Evolutionary conservation across 306 rosid genomes (phyloP).

Genomic region (Geum urbanum): DNA sequence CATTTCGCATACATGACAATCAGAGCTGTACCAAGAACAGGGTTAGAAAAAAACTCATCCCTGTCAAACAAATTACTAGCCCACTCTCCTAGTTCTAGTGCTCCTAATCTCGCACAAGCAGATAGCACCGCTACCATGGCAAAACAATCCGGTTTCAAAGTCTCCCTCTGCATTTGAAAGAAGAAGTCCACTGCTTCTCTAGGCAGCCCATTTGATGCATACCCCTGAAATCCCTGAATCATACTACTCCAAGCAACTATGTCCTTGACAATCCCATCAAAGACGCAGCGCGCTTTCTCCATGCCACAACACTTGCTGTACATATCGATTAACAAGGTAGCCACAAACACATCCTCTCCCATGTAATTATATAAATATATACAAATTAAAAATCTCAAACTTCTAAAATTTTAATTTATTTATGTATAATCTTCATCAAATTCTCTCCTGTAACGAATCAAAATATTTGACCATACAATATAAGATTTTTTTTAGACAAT

Average conservation of each 20-base stretch:
- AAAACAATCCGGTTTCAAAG: constrained; percentile 55
- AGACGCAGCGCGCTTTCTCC: constrained; percentile 43
- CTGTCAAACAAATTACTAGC: constrained; percentile 47
- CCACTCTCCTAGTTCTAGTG: constrained; percentile 56
- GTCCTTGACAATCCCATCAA: constrained; percentile 58
- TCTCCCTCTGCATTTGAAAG: constrained; percentile 53
- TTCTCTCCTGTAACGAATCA: no score
- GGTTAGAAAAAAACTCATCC: constrained; percentile 44
- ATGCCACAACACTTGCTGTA: constrained; percentile 54
- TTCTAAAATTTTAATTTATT: no score
- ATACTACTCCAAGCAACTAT: constrained; percentile 64
- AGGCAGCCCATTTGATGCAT: constrained; percentile 54
- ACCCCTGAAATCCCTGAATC: constrained; percentile 74
- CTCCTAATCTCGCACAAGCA: constrained; percentile 64
- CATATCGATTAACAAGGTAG: constrained; percentile 63
- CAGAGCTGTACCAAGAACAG: constrained; percentile 62
- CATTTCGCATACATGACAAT: constrained; percentile 77
- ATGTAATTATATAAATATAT: no score
- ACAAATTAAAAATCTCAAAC: no score
- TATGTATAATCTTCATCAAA: no score
- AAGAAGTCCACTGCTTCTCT: constrained; percentile 53
- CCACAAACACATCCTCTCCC: constrained; percentile 49
- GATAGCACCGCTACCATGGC: constrained; percentile 69
- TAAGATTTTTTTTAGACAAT: no score
- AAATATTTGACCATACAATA: no score